phyloP scores from a whole-genome alignment of 805 yeast species.

The Nakazawaea pomicola region DNA sequence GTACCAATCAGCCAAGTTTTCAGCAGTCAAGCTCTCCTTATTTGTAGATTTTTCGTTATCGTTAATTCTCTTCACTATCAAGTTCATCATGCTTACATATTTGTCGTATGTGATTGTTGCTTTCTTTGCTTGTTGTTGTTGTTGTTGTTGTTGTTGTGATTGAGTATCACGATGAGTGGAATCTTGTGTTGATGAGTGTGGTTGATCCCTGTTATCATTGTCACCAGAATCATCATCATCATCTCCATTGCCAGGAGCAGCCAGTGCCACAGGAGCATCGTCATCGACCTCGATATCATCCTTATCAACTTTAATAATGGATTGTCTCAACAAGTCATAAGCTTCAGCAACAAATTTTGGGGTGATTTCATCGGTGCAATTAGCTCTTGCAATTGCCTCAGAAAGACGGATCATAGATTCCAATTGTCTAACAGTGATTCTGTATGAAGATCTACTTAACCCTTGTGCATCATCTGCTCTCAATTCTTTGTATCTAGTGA shows the following conservation, averaged over 20 bases:
- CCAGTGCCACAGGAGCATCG: slow-evolving; percentile 32
- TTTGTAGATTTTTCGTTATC: slow-evolving; percentile 40
- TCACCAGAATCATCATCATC: slow-evolving; percentile 21
- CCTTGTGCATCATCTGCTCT: slow-evolving; percentile 92
- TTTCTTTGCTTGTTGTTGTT: slow-evolving; percentile 22
- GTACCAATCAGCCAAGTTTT: slow-evolving; percentile 76
- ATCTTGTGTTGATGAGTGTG: not conserved
- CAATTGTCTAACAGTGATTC: slow-evolving; percentile 95
- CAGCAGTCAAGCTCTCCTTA: slow-evolving; percentile 51
- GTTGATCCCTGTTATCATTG: slow-evolving; percentile 8
- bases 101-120: slow-evolving; percentile 76
- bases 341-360: slow-evolving; percentile 91
- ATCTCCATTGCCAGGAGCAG: slow-evolving; percentile 20
- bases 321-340: slow-evolving; percentile 79
- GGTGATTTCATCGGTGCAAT: slow-evolving; percentile 84
- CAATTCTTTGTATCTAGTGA: slow-evolving; percentile 75
- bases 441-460: slow-evolving; percentile 73
- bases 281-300: slow-evolving; percentile 87
- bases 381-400: slow-evolving; percentile 96
- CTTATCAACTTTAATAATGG: slow-evolving; percentile 89
- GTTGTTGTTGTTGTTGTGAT: not conserved
- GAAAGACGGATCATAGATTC: slow-evolving; percentile 90
- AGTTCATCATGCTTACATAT: slow-evolving; percentile 78
- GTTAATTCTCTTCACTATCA: slow-evolving; percentile 58
- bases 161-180: slow-evolving; percentile 1